Conservation (phyloP, 1,284 basidiomycete species). For the Melampsora larici-populina region DNA sequence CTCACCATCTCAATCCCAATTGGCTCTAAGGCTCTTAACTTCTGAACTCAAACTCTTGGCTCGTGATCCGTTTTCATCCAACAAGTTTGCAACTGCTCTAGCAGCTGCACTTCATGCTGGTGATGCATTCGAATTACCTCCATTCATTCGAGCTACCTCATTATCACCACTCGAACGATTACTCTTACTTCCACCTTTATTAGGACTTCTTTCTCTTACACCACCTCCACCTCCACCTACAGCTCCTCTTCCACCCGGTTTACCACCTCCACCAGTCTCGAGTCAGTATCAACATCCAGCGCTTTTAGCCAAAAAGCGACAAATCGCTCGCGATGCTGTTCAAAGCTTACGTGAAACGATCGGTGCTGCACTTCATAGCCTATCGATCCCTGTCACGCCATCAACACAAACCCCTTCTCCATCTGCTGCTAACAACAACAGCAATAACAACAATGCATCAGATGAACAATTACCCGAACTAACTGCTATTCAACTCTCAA, state of each 20-base stretch:
- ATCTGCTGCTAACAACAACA: slow-evolving; percentile 63
- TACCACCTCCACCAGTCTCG: slow-evolving; percentile 35
- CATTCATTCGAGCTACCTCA: slow-evolving; percentile 72
- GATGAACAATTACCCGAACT: slow-evolving; percentile 59
- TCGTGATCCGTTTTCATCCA: slow-evolving; percentile 77
- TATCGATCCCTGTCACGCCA: slow-evolving; percentile 38
- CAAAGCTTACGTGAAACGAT: slow-evolving; percentile 40
- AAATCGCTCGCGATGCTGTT: slow-evolving; percentile 46
- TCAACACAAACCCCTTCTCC: slow-evolving; percentile 45
- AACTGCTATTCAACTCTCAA: slow-evolving; percentile 67
- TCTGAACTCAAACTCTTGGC: slow-evolving; percentile 79
- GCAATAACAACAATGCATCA: slow-evolving; percentile 42
- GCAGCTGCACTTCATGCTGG: slow-evolving; percentile 72
- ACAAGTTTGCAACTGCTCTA: slow-evolving; percentile 77
- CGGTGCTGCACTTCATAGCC: slow-evolving; percentile 38
- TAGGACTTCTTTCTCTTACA: slow-evolving; percentile 63
- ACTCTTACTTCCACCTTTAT: slow-evolving; percentile 69
- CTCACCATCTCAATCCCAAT: slow-evolving; percentile 58
- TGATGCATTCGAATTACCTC: slow-evolving; percentile 70
- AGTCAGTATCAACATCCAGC: slow-evolving; percentile 40
- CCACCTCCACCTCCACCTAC: slow-evolving; percentile 70
- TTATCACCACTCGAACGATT: slow-evolving; percentile 73
- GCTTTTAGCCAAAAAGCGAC: slow-evolving; percentile 42
- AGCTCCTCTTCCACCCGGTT: slow-evolving; percentile 59
- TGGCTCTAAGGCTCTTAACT: slow-evolving; percentile 76